Evolutionary conservation across 768 basidiomycete species (phyloP).

Genomic region (Rhodotorula sphaerocarpa): DNA sequence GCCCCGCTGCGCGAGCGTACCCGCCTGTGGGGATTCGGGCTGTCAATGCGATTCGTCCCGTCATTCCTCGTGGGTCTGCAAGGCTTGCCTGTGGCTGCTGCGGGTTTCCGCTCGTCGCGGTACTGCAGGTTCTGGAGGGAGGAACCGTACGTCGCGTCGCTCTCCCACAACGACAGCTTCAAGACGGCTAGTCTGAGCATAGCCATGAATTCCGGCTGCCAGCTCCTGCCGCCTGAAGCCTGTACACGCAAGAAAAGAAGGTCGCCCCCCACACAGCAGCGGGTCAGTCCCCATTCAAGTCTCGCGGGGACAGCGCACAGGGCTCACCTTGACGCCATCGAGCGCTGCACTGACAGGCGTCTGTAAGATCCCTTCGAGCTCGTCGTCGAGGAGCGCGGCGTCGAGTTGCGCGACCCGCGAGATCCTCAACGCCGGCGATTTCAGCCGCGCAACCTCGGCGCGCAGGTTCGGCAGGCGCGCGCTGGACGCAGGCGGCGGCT

Average conservation of each 20-base stretch:
- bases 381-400: slow-evolving; percentile 78
- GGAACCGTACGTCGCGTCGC: slow-evolving; percentile 72
- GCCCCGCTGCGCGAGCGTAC: slow-evolving; percentile 1
- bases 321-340: slow-evolving; percentile 43
- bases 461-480: slow-evolving; percentile 8
- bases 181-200: slow-evolving; percentile 61
- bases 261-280: slow-evolving; percentile 46
- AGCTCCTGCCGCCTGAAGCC: slow-evolving; percentile 27
- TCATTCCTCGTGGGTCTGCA: background rate
- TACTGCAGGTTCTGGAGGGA: slow-evolving; percentile 72
- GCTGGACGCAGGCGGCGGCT: slow-evolving; percentile 4
- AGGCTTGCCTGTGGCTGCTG: background rate
- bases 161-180: slow-evolving; percentile 73
- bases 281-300: slow-evolving; percentile 36
- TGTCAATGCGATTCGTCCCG: background rate
- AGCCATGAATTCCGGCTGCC: slow-evolving; percentile 36
- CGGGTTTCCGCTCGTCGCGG: slow-evolving; percentile 27
- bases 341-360: slow-evolving; percentile 73
- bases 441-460: background rate
- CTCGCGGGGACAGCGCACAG: slow-evolving; percentile 44
- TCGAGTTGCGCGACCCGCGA: slow-evolving; percentile 85
- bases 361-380: slow-evolving; percentile 69
- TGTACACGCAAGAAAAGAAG: slow-evolving; percentile 66
- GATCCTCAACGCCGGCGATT: slow-evolving; percentile 39
- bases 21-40: slow-evolving; percentile 30